Base-by-base conservation (phyloP, 1,284 basidiomycete genomes). In the Ceratobasidium papillatum region DNA sequence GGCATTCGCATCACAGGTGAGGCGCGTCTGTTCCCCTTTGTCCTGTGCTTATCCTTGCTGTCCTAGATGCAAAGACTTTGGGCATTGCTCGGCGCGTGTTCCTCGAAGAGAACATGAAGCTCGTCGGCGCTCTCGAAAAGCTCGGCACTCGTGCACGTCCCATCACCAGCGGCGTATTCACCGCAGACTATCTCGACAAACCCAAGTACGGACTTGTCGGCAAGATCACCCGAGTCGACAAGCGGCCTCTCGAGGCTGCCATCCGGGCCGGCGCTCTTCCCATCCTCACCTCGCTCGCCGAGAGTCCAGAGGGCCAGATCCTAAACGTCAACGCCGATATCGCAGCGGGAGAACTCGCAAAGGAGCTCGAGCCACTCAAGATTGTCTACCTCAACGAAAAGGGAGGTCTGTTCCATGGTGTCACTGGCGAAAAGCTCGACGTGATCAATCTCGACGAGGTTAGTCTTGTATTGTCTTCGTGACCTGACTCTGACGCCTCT, bases 371-470 rank as follows among this genome's bases (percentile, higher is more conserved):
- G 83, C 96, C 96, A n/a, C 90, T 96, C 85, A 99, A 99, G 86
- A 99, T 99, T 77, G 97, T 99, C 71, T 99, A 96, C 85, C 84
- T 99, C 81, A 98, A 98, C 82, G 98, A 99, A 81, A 99, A 99
- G 86, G 97, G 97, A 75, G 97, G 98, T 68, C 86, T 99, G 78
- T 98, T 93, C 90, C 98, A 99, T 82, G 97, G 97, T 76, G 91
- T 98, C 59, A 95, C 95, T 25, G 94, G 95, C 75, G 93, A 98
- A 85, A 96, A 98, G 84, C 84, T 99, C 74, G 94, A 95, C 80
- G 90, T 94, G 54, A 99, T 99, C 85, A 99, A 99, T 84, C 85
- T 99, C 74, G 97, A 99, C 82, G 97, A 99, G 88, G 94, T 93
- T 78, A 68, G 85, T 81, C 34, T 8, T 25, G 54, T 34, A 32